phyloP scores from a whole-genome alignment of 1,284 basidiomycete species.

The Athelia psychrophila region DNA sequence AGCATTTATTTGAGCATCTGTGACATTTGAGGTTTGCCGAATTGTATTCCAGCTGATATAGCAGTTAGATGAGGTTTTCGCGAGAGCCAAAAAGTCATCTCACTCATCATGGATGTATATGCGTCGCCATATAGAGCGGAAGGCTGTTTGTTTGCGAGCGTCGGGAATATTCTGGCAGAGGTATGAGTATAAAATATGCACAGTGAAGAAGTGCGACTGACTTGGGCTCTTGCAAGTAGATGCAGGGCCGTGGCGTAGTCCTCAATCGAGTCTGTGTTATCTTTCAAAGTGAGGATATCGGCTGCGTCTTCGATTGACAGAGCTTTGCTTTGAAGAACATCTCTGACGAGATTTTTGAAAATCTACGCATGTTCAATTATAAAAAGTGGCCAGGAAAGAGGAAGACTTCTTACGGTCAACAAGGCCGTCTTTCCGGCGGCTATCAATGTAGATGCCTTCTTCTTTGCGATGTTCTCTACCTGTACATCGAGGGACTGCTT shows the following conservation, averaged over 20 bases:
- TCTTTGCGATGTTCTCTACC: slow-evolving; percentile 56
- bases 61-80: slow-evolving; percentile 4
- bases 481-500: slow-evolving; percentile 67
- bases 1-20: slow-evolving; percentile 67
- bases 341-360: slow-evolving; percentile 62
- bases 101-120: slow-evolving; percentile 89
- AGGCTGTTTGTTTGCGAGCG: slow-evolving; percentile 63
- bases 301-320: slow-evolving; percentile 67
- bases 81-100: slow-evolving; percentile 18
- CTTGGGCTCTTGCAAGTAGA: slow-evolving; percentile 53
- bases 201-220: slow-evolving; percentile 24
- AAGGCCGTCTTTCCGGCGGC: not conserved
- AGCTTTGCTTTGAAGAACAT: slow-evolving; percentile 66
- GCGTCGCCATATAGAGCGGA: slow-evolving; percentile 81
- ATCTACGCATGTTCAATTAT: slow-evolving; percentile 34
- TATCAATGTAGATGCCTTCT: slow-evolving; percentile 38
- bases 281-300: slow-evolving; percentile 71
- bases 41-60: slow-evolving; percentile 66
- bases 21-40: slow-evolving; percentile 62
- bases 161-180: slow-evolving; percentile 59
- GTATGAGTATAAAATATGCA: slow-evolving; percentile 1
- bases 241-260: slow-evolving; percentile 67
- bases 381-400: not conserved
- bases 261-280: slow-evolving; percentile 52
- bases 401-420: not conserved